A percentile compares a stretch with the other conserved stretches of the same genome.
Conservation (phyloP, 352 stramenopile species). For the Phytophthora cactorum region DNA sequence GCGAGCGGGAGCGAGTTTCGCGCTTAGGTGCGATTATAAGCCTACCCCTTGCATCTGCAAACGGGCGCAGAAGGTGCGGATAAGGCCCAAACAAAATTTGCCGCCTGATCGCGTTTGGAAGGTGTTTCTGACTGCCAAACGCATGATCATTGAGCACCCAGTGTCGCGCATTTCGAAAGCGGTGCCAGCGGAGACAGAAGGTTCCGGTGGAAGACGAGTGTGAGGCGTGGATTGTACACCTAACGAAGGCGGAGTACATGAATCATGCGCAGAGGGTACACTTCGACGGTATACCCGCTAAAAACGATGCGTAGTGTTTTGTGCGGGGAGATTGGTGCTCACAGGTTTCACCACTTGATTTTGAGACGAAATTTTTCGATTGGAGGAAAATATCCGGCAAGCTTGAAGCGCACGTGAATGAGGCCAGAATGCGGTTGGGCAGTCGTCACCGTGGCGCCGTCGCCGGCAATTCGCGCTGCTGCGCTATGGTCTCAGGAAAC, state of each 20-base stretch:
- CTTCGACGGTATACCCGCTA: background rate
- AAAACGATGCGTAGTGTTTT: slow-evolving; percentile 10
- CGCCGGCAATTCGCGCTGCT: background rate
- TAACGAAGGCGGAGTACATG: background rate
- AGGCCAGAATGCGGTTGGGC: slow-evolving; percentile 18
- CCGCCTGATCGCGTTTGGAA: slow-evolving; percentile 21
- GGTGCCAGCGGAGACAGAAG: background rate
- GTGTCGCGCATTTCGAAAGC: slow-evolving; percentile 1
- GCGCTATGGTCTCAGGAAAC: background rate
- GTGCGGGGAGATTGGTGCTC: background rate
- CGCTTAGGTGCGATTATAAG: slow-evolving; percentile 8
- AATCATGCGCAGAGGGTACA: background rate
- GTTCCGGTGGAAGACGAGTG: background rate
- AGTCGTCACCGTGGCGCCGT: background rate
- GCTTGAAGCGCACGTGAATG: slow-evolving; percentile 10
- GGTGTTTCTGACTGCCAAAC: slow-evolving; percentile 15
- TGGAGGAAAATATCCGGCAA: slow-evolving; percentile 32
- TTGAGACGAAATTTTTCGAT: slow-evolving; percentile 24
- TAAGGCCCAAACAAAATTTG: slow-evolving; percentile 29
- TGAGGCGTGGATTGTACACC: background rate
- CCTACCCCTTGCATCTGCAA: slow-evolving; percentile 32
- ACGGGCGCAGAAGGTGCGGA: slow-evolving; percentile 14
- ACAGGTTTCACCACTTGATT: slow-evolving; percentile 37
- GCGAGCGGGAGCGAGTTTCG: slow-evolving; percentile 25
- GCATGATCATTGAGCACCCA: background rate